Conservation (phyloP, 2,329 filamentous ascomycete genomes). For the Talaromyces sp. region DNA sequence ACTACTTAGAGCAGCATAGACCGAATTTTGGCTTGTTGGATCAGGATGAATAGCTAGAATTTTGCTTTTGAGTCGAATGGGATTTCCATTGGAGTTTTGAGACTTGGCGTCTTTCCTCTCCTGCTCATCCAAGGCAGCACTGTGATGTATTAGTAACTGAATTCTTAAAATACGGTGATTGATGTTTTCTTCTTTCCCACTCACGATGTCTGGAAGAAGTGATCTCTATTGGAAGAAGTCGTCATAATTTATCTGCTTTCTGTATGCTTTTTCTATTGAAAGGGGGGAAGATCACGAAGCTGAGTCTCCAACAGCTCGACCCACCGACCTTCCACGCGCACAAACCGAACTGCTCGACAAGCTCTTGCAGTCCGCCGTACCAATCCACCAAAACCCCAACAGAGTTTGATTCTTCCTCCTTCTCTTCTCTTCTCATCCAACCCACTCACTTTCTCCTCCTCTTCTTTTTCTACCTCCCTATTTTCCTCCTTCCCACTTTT, state of each 20-base stretch:
- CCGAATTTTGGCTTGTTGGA: slow-evolving; percentile 60
- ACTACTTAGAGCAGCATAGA: slow-evolving; percentile 87
- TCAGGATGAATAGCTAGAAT: slow-evolving; percentile 74
- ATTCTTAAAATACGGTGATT: too few species aligned
- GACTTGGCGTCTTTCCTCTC: slow-evolving; percentile 69
- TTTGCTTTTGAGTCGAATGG: slow-evolving; percentile 81
- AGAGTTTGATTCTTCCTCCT: slow-evolving; percentile 31
- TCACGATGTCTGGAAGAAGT: slow-evolving; percentile 94
- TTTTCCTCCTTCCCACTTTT: slow-evolving; percentile 29
- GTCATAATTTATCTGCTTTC: slow-evolving; percentile 53
- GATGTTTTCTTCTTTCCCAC: slow-evolving; percentile 30
- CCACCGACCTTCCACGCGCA: slow-evolving; percentile 3
- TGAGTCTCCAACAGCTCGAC: slow-evolving; percentile 16
- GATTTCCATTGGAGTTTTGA: slow-evolving; percentile 82
- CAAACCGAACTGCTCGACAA: slow-evolving; percentile 31
- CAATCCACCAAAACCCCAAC: slow-evolving; percentile 33
- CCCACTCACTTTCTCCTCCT: slow-evolving; percentile 17
- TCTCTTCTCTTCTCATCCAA: slow-evolving; percentile 28
- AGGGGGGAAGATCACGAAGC: slow-evolving; percentile 1
- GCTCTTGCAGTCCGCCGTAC: slow-evolving; percentile 38
- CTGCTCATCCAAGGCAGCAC: slow-evolving; percentile 53
- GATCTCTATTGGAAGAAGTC: slow-evolving; percentile 70
- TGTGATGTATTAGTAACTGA: slow-evolving; percentile 25
- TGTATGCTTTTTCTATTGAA: neutral
- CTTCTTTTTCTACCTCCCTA: slow-evolving; percentile 21